Percentiles rank a stretch among this genome's conserved stretches.
Conservation (phyloP, 2,329 filamentous ascomycete genomes). For the Alternaria brassicicola region DNA sequence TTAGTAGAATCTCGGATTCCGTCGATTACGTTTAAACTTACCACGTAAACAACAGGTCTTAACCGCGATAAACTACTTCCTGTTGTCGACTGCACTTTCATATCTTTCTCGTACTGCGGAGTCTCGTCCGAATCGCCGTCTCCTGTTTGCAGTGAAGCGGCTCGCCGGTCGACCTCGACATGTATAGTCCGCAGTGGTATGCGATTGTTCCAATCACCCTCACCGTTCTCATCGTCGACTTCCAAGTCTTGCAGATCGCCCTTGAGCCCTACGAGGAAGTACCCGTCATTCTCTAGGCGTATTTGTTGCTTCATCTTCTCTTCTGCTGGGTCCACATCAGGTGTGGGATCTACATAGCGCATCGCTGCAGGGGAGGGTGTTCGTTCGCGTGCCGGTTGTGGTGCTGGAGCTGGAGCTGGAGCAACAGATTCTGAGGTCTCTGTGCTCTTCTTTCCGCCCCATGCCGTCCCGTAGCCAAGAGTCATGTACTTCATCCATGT, state of each 20-base stretch:
- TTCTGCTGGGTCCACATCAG: conserved; percentile 58
- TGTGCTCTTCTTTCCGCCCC: conserved; percentile 39
- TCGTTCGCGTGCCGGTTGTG: conserved; percentile 5
- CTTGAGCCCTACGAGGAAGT: conserved; percentile 72
- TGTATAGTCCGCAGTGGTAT: conserved; percentile 70
- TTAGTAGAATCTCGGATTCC: neutral
- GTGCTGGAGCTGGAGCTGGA: neutral
- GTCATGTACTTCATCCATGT: conserved; percentile 59
- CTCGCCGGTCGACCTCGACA: conserved; percentile 64
- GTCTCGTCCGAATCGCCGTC: conserved; percentile 28
- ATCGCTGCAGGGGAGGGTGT: conserved; percentile 35
- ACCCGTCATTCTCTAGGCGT: conserved; percentile 54
- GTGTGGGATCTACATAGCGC: conserved; percentile 46
- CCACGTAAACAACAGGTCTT: conserved; percentile 74
- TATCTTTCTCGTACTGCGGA: conserved; percentile 27
- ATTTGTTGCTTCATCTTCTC: conserved; percentile 65
- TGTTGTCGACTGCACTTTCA: conserved; percentile 12
- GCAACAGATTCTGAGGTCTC: neutral
- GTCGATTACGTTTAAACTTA: conserved; percentile 18
- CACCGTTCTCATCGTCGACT: conserved; percentile 53
- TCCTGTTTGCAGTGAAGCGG: conserved; percentile 13
- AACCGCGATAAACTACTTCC: conserved; percentile 49
- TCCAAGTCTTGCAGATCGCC: conserved; percentile 64
- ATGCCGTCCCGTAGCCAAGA: conserved; percentile 53
- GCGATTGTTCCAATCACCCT: conserved; percentile 52